Conservation (phyloP, 257 asterid genomes). For the Solanum clarkiae region DNA sequence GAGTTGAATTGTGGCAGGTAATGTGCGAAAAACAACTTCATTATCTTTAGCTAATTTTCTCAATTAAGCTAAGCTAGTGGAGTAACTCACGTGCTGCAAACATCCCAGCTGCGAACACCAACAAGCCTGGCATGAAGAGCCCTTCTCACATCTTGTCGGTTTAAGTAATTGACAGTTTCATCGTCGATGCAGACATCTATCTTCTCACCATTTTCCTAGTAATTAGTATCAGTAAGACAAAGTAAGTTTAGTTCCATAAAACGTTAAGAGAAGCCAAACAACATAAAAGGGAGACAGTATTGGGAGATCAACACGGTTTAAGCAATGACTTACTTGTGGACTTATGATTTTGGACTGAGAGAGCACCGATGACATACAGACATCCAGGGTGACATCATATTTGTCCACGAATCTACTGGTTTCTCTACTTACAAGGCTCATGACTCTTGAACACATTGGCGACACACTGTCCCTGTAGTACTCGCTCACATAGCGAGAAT, state of each 20-base stretch:
- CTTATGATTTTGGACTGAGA: conserved; percentile 46
- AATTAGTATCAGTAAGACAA: not conserved
- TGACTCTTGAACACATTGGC: conserved; percentile 32
- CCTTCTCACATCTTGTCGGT: conserved; percentile 45
- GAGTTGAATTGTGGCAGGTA: not conserved
- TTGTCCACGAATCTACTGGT: conserved; percentile 54
- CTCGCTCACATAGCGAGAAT: conserved; percentile 50
- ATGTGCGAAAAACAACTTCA: not conserved
- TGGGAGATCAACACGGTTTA: not conserved
- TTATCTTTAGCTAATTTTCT: not conserved
- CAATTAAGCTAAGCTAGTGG: not conserved
- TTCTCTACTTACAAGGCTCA: conserved; percentile 48
- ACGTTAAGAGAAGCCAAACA: not conserved
- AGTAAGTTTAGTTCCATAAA: not conserved
- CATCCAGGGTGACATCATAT: conserved; percentile 65
- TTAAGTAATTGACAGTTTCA: conserved; percentile 41
- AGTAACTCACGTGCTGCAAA: conserved; percentile 46
- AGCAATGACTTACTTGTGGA: conserved; percentile 30
- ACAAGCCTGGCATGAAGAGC: conserved; percentile 56
- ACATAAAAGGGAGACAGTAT: not conserved
- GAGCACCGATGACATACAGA: conserved; percentile 52
- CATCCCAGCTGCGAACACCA: conserved; percentile 49
- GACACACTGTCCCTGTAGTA: conserved; percentile 41
- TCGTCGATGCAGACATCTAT: conserved; percentile 61
- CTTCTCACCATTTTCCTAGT: conserved; percentile 35